Base-by-base conservation (phyloP, 2,329 filamentous ascomycete genomes). In the Botrytis galanthina region DNA sequence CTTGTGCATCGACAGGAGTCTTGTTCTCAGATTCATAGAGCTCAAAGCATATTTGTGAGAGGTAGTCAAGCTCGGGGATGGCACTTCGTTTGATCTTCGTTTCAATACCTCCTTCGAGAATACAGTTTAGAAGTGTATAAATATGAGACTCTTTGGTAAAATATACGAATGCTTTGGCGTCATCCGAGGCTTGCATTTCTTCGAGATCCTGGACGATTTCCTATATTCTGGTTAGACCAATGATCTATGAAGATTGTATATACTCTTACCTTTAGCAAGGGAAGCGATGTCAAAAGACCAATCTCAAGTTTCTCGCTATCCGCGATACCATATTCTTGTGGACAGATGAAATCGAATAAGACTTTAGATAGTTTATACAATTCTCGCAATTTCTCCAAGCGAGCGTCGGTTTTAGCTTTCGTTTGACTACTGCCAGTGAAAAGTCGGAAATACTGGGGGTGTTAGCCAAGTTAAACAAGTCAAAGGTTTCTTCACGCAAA, bases 101-200 rank as follows among this genome's bases (percentile, higher is more conserved):
- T 80, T 97, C 93, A 77, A 99, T 93, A 44, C 96, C 97, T 75
- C 97, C 96, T 82, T 99, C 96, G 39, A 99, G 88, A 78, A 99
- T 98, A 82, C 95, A 98, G 82, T 99, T 99, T 74, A 99, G 89
- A 8, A 99, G 88, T 8, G 96, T 99, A 84, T 99, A 99, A 76
- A 99, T 98, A 82, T 99, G 96, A 0, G 94, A 97, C 83, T 99
- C 96, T 83, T 99, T 99, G 76, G 96, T 99, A 83, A 99, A 99
- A 84, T 99, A 99, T 83, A 98, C 93, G 85, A 98, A 98, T 2
- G 92, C 95, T 81, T 98, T 98, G 62, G 95, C 94, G 77, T 97
- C 93, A 71, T 95, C 92, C 0, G 93, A 97, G 5, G 96, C 95
- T 83, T 99, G 96, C 83, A 98, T 94, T 83, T 98, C 95, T 84